Percentiles rank a stretch among this genome's conserved stretches.
These are phyloP conservation scores for Daldinia childiae DNA, from an alignment of 495 filamentous ascomycete genomes.

Conservation along the genomic window DNA sequence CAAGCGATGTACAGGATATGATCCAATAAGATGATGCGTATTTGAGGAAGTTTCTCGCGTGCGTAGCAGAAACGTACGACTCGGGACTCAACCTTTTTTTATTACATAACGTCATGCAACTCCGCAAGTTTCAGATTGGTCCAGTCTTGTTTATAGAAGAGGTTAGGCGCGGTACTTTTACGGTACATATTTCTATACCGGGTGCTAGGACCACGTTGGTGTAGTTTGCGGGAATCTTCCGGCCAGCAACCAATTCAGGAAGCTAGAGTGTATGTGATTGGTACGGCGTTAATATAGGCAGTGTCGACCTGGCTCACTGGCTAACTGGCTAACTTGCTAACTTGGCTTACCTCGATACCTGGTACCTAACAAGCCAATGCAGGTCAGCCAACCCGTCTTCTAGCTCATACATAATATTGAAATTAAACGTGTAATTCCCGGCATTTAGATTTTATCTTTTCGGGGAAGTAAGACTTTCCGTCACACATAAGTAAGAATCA, in stretches of 20 bases:
- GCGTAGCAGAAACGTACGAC: slow-evolving; percentile 36
- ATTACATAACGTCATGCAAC: slow-evolving; percentile 42
- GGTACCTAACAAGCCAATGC: slow-evolving; percentile 16
- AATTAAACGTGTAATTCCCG: slow-evolving; percentile 25
- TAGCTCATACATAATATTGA: slow-evolving; percentile 20
- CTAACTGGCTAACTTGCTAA: slow-evolving; percentile 7
- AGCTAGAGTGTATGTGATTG: slow-evolving; percentile 23
- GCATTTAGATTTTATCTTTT: slow-evolving; percentile 9
- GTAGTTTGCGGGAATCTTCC: slow-evolving; percentile 45
- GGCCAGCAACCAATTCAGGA: slow-evolving; percentile 36
- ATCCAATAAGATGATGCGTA: slow-evolving; percentile 32
- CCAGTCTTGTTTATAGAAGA: not conserved
- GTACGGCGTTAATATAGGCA: slow-evolving; percentile 16
- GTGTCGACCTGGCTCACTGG: slow-evolving; percentile 1
- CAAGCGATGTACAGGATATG: slow-evolving; percentile 6
- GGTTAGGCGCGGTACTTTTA: slow-evolving; percentile 11
- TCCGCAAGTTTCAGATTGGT: slow-evolving; percentile 41
- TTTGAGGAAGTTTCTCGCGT: slow-evolving; percentile 49
- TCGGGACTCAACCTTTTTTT: slow-evolving; percentile 32
- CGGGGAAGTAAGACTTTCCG: not conserved
- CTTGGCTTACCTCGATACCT: not conserved
- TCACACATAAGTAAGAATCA: not conserved
- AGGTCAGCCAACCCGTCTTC: slow-evolving; percentile 34
- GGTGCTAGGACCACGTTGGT: slow-evolving; percentile 18
- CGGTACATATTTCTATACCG: slow-evolving; percentile 4